These are phyloP conservation scores for Avena insularis DNA, from an alignment of 176 grass and related monocot genomes.

Conservation along the genomic window DNA sequence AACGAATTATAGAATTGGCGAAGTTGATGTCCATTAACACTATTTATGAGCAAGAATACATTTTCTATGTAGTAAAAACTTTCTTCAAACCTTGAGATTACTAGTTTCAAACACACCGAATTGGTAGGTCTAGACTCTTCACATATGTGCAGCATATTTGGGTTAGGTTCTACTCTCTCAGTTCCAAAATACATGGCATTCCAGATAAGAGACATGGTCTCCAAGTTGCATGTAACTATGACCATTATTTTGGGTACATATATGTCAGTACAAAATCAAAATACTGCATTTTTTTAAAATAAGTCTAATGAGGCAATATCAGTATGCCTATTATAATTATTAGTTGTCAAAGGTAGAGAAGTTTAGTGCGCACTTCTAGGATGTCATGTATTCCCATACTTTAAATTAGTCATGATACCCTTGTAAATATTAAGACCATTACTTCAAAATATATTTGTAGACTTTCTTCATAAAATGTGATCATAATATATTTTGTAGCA, in stretches of 20 bases:
- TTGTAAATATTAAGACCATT: background rate
- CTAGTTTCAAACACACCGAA: background rate
- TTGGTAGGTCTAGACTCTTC: background rate
- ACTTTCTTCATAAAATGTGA: background rate
- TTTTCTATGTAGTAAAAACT: background rate
- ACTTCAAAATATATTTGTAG: background rate
- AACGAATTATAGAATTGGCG: background rate
- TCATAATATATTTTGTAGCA: too few species aligned
- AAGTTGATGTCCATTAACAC: background rate
- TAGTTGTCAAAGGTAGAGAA: background rate
- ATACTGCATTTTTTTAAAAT: too few species aligned
- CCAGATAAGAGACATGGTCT: background rate
- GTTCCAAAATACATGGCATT: background rate
- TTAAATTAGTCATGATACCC: background rate
- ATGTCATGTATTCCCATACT: background rate
- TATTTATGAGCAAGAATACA: background rate
- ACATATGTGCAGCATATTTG: background rate
- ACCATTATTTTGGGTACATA: background rate
- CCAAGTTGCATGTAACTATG: background rate
- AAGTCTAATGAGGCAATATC: too few species aligned
- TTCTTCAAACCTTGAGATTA: background rate
- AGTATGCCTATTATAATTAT: background rate
- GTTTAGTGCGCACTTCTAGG: background rate
- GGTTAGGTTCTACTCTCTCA: background rate
- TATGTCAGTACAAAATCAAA: background rate